Evolutionary conservation across 2,329 filamentous ascomycete genomes (phyloP), one percentile per base, ranked within the genome.

Genomic region (Alternaria gaisen): DNA sequence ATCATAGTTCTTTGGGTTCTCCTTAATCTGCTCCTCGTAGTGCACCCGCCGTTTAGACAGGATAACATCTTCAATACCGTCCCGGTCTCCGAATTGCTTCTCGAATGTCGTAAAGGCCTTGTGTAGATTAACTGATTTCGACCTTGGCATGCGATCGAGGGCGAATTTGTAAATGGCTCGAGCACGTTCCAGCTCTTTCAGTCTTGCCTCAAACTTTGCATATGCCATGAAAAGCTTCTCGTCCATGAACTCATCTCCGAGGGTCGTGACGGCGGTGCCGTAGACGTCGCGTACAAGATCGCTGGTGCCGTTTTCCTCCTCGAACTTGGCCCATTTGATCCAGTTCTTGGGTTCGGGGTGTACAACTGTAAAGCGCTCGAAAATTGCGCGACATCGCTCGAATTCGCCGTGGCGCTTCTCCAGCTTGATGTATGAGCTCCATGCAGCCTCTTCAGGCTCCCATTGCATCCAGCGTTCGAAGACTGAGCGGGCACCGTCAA

Each of bases 401-500:
- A 91, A 95, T 78, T 99, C 95, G 71, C 90, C 90, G 76, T 98
- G 98, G 59, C 95, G 85, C 83, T 97, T 97, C 83, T 99, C 95
- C 61, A 99, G 81, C 81, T 97, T 97, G 81, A 99, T 97, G 77
- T 97, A 98, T 43, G 94, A 90, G 69, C 89, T 90, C 95, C 95
- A 99, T 0, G 94, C 95, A 43, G 91, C 90, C 85, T 98, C 94
- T 69, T 97, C 93, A 0, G 95, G 95, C 77, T 97, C 93, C 95
- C 95, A 99, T 64, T 91, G 90, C 91, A 99, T 94, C 95, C 95
- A 99, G 46, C 95, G 86, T 81, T 99, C 95, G 77, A 98, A 99
- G 0, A 98, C 92, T 71, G 97, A 92, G 60, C 95, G 85, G 3
- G 93, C 96, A 36, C 94, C 95, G 3, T 94, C 89, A 50, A 99